phyloP scores from a whole-genome alignment of 169 alveolate genomes.

The Plasmodium relictum region DNA sequence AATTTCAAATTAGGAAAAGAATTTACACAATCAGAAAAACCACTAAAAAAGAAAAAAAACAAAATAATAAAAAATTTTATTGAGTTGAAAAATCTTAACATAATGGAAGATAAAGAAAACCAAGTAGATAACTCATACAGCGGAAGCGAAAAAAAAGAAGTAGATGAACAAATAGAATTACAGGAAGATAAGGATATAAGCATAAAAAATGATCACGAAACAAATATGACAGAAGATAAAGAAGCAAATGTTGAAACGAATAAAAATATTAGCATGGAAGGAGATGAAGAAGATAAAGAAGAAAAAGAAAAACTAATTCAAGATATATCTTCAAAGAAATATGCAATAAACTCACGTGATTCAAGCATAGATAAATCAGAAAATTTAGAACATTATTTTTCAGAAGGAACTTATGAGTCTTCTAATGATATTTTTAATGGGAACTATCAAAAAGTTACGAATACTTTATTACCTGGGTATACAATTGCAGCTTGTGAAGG shows the following conservation, averaged over 20 bases:
- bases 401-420: slow-evolving; percentile 34
- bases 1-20: slow-evolving; percentile 35
- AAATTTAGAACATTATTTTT: slow-evolving; percentile 10
- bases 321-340: background rate
- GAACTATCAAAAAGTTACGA: background rate
- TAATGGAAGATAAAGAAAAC: background rate
- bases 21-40: slow-evolving; percentile 44
- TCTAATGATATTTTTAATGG: slow-evolving; percentile 30
- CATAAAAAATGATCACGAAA: background rate
- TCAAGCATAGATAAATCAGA: background rate
- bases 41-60: slow-evolving; percentile 44
- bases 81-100: slow-evolving; percentile 15
- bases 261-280: background rate
- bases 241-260: background rate
- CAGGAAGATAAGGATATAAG: background rate
- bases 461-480: slow-evolving; percentile 50
- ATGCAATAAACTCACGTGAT: background rate
- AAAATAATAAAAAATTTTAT: slow-evolving; percentile 23
- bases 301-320: background rate
- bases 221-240: background rate
- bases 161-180: background rate
- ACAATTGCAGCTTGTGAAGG: slow-evolving; percentile 32
- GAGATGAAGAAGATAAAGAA: background rate
- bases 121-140: background rate
- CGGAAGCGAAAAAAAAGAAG: background rate